Base-by-base conservation (phyloP, 2,329 filamentous ascomycete genomes). In the Arthrobotrys iridis region DNA sequence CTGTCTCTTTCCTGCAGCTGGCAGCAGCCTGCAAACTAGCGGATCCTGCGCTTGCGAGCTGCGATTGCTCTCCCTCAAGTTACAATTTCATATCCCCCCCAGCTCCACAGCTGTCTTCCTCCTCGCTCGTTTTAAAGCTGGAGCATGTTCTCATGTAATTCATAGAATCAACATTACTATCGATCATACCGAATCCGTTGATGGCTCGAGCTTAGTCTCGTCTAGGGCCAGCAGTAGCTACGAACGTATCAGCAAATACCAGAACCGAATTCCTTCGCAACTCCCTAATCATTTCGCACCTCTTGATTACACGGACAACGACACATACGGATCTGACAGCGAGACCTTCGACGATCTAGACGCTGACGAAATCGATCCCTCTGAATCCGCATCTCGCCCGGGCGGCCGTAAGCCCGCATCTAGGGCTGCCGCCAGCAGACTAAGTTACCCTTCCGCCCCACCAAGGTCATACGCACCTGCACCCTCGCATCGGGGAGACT, bases 151-250 rank as follows among this genome's bases (percentile, higher is more conserved):
- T 74, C 70, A 74, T 74, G 70, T 74, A 76, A 66, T 66, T 72
- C 60, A 64, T 57, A 80, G 79, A 70, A 79, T 80, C 67, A 80
- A 80, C 68, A 80, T 80, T 70, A 79, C 77, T 50, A 80, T 80
- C 71, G 79, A 80, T 73, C 79, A 80, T 66, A 79, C 78, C 55
- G 79, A 79, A 48, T 79, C 79, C 62, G 79, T 79, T 62, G 77
- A 79, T 77, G 78, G 77, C 66, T 76, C 73, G 59, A 78, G 78
- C 43, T 79, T 79, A 50, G 76, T 77, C 41, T 79, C 79, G 63
- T 79, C 79, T 60, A 67, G 67, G 50, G 72, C 77, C 26, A 78
- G 77, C 45, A 78, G 77, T 73, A 77, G 77, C 60, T 78, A 77
- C 59, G 74, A 79, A 43, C 68, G 78, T 75, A 75, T 77, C 55